Base-by-base conservation (phyloP, 2,329 filamentous ascomycete species). In the Arthroderma sp. region DNA sequence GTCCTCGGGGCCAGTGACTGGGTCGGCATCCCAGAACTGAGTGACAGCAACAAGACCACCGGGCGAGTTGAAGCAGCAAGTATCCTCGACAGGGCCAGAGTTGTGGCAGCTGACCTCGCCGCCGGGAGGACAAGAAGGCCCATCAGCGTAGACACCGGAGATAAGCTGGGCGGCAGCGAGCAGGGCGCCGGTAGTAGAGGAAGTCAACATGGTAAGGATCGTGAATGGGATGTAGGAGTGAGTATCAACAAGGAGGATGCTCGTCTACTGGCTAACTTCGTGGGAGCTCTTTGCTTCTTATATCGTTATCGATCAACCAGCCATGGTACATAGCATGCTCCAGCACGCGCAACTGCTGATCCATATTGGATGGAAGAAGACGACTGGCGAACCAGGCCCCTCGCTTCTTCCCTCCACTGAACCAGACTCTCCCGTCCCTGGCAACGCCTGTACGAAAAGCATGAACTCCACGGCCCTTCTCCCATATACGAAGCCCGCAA, bases 21-120 rank as follows among this genome's bases (percentile, higher is more conserved):
- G 80, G 54, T 76, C 64, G 0, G 76, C 77, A 63, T 83, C 80
- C 81, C 81, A 83, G 67, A 83, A 82, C 60, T 83, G 80, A 8
- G 80, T 82, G 67, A 76, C 74, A 13, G 82, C 70, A 31, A 83
- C 67, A 53, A 79, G 73, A 21, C 81, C 81, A 37, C 80, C 80
- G 0, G 80, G 80, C 13, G 74, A 70, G 61, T 82, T 81, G 71
- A 79, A 81, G 72, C 81, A 83, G 70, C 81, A 83, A 2, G 76
- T 69, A 63, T 81, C 68, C 59, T 71, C 57, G 47, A 76, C 71
- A 2, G 68, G 70, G 3, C 76, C 77, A 4, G 74, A 77, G 64
- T 80, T 81, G 57, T 79, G 76, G 64, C 80, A 83, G 65, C 79
- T 82, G 54, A 81, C 66, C 59, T 77, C 74, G 6, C 71, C 70